Evolutionary conservation across 2,329 filamentous ascomycete genomes (phyloP).

Genomic region (Cryphonectria japonica): DNA sequence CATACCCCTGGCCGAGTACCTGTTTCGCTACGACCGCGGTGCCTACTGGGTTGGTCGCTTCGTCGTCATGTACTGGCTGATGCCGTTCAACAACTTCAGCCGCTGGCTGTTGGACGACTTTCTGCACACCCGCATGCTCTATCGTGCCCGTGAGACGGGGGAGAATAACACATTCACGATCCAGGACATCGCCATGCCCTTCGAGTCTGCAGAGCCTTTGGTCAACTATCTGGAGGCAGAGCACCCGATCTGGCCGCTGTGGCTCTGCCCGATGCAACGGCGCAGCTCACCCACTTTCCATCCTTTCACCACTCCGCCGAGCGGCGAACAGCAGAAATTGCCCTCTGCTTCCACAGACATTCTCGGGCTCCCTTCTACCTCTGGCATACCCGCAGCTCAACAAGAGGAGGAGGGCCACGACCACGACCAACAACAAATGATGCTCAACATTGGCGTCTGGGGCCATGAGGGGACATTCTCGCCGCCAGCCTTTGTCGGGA

Average conservation of each 20-base stretch:
- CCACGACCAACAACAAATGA: slow-evolving; percentile 39
- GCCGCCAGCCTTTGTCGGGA: slow-evolving; percentile 62
- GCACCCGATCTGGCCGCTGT: slow-evolving; percentile 62
- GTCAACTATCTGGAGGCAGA: slow-evolving; percentile 56
- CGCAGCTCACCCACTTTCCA: slow-evolving; percentile 58
- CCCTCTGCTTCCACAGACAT: background rate
- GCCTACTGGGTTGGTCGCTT: slow-evolving; percentile 74
- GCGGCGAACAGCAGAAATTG: background rate
- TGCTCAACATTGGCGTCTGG: slow-evolving; percentile 75
- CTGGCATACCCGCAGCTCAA: slow-evolving; percentile 1
- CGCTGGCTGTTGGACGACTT: slow-evolving; percentile 74
- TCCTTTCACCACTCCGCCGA: slow-evolving; percentile 48
- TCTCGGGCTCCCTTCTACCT: slow-evolving; percentile 15
- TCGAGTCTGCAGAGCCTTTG: slow-evolving; percentile 54
- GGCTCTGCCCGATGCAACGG: slow-evolving; percentile 61
- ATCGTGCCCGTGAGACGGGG: slow-evolving; percentile 70
- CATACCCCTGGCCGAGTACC: slow-evolving; percentile 71
- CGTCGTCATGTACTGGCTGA: slow-evolving; percentile 66
- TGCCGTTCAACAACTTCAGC: slow-evolving; percentile 68
- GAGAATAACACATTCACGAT: slow-evolving; percentile 69
- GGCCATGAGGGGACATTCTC: slow-evolving; percentile 68
- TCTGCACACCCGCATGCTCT: slow-evolving; percentile 74
- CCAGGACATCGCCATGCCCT: slow-evolving; percentile 67
- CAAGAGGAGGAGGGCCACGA: background rate
- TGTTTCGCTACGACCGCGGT: slow-evolving; percentile 76